These are phyloP conservation scores for Tolypocladium cylindrosporum DNA, from an alignment of 2,329 filamentous ascomycete genomes.

Conservation along the genomic window DNA sequence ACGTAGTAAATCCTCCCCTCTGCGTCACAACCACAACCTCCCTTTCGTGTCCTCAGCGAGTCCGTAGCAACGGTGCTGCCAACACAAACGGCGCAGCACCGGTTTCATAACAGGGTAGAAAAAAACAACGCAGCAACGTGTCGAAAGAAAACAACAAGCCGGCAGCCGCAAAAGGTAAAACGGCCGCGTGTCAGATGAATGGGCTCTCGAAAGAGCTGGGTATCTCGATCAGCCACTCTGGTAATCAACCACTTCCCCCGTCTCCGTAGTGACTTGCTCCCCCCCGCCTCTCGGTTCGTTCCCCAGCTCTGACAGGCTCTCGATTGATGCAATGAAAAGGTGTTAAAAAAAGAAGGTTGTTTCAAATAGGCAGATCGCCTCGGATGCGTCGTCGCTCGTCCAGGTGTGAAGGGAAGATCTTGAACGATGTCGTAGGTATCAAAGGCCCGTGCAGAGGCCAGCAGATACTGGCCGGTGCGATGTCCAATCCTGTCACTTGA, in stretches of 20 bases:
- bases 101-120: neutral
- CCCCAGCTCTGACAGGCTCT: neutral
- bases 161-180: conserved; percentile 12
- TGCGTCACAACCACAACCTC: neutral
- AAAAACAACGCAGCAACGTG: conserved; percentile 1
- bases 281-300: neutral
- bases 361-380: conserved; percentile 9
- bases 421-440: conserved; percentile 4
- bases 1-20: neutral
- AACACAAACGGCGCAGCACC: neutral
- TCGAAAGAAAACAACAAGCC: conserved; percentile 8
- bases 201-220: conserved; percentile 28
- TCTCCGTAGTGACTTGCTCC: neutral
- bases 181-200: conserved; percentile 22
- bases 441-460: neutral
- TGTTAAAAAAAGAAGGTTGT: neutral
- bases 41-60: neutral
- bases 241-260: conserved; percentile 4
- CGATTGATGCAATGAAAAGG: neutral
- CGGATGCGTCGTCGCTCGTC: conserved; percentile 15
- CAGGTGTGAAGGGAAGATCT: conserved; percentile 12
- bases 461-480: neutral
- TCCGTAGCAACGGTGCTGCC: neutral
- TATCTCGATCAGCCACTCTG: conserved; percentile 25
- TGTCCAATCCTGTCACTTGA: conserved; percentile 32